phyloP scores from a whole-genome alignment of 2,329 filamentous ascomycete genomes.

The Neopestalotiopsis sp. region DNA sequence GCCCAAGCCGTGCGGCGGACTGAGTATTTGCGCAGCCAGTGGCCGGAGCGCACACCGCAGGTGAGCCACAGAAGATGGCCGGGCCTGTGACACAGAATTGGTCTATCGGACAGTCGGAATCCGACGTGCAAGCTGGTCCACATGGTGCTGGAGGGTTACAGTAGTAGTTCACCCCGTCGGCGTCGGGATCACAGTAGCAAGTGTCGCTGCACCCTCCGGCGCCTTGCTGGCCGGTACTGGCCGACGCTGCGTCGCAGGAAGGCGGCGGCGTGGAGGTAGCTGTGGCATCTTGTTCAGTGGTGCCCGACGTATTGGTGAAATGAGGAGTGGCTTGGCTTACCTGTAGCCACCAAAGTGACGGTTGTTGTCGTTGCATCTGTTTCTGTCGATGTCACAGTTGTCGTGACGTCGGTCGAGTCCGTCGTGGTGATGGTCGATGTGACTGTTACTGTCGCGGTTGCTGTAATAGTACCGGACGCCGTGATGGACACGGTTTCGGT shows the following conservation, averaged over 20 bases:
- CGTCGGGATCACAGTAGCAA: background rate
- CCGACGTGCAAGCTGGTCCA: background rate
- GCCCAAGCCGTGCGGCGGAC: background rate
- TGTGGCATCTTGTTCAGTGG: background rate
- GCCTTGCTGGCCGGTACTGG: background rate
- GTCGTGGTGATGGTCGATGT: background rate
- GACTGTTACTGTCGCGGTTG: background rate
- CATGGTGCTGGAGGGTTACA: background rate
- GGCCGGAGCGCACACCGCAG: background rate
- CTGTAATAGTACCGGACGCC: background rate
- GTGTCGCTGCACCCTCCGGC: background rate
- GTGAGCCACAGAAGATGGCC: background rate
- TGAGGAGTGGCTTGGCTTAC: background rate
- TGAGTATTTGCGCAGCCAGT: background rate
- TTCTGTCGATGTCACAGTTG: background rate
- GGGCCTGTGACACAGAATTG: background rate
- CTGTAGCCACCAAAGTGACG: background rate
- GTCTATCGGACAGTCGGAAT: background rate
- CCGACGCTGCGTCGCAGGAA: background rate
- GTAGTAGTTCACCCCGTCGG: background rate
- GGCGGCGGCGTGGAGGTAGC: background rate
- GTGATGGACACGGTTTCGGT: background rate
- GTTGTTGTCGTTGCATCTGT: background rate
- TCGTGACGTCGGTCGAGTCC: background rate
- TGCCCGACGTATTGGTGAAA: background rate